Evolutionary conservation across 2,329 filamentous ascomycete species (phyloP), one percentile per base, ranked within the genome.

Genomic region (Lachnellula hyalina): DNA sequence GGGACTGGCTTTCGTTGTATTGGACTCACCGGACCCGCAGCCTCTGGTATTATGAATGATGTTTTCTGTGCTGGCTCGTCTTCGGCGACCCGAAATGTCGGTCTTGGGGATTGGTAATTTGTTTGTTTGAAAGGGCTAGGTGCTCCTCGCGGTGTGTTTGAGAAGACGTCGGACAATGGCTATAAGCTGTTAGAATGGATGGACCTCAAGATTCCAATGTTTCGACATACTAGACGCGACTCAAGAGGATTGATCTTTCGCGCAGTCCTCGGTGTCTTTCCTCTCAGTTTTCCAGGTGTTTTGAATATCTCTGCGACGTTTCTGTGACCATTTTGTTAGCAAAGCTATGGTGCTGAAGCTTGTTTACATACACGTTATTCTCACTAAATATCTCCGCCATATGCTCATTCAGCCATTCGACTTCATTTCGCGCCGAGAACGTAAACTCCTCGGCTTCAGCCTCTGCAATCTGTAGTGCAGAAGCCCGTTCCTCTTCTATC

Each of bases 331-430:
- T 12, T 23, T 36, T 44, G 49, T 66, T 46, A 67, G 61, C 38
- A 49, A 7, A 19, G 35, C 35, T 55, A 32, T 32, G 54, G 48
- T 35, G 46, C n/a, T 35, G 44, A 57, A 40, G 51, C 52, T 54
- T 63, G 61, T 67, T 65, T 61, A 80, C 87, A 67, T 82, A 96
- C 94, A 91, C 83, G 73, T 92, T 84, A 68, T 91, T 88, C 65
- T 87, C 85, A 66, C 85, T 87, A 70, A 97, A 96, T 67, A 99
- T 90, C 60, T 96, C 90, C 49, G 84, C 84, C 93, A 99, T 96
- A 72, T 99, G 94, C 74, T 97, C 94, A 68, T 99, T 97, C 65
- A 99, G 78, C 94, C 94, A 99, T 70, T 97, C 92, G 67, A 97
- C 77, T 71, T 99, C 94, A 73, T 97, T 96, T 55, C 89, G 84